Percentiles rank a stretch among this genome's conserved stretches.
Evolutionary conservation across 2,329 filamentous ascomycete species (phyloP).

Genomic region (Onygenales sp.): DNA sequence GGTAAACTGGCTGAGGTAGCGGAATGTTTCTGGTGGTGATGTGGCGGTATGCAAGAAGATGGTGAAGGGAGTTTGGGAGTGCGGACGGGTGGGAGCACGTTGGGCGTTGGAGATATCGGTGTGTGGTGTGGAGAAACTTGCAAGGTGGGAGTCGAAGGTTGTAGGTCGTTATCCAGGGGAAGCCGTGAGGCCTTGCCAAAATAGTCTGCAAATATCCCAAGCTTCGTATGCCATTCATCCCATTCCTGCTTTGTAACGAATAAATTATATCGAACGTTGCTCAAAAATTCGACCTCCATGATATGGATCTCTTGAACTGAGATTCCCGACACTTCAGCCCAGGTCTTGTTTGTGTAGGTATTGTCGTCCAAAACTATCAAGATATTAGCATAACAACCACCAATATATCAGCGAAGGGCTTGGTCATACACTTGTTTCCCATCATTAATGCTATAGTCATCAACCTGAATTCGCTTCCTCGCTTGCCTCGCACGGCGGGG

Average conservation of each 20-base stretch:
- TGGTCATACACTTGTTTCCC: conserved; percentile 77
- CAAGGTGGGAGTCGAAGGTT: conserved; percentile 17
- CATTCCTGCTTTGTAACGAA: conserved; percentile 80
- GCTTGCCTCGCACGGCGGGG: conserved; percentile 77
- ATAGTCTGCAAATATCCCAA: conserved; percentile 74
- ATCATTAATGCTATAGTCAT: conserved; percentile 95
- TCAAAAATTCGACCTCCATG: conserved; percentile 99
- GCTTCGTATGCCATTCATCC: conserved; percentile 74
- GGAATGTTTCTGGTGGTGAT: conserved; percentile 5
- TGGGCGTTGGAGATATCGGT: conserved; percentile 16
- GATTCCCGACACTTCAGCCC: conserved; percentile 95
- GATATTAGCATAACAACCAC: conserved; percentile 6
- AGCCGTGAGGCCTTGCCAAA: conserved; percentile 58
- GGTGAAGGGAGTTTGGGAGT: conserved; percentile 28
- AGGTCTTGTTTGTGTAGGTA: conserved; percentile 98
- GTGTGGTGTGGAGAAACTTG: conserved; percentile 27
- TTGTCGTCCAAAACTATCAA: conserved; percentile 80
- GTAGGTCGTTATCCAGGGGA: conserved; percentile 29
- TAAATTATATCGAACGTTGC: conserved; percentile 93
- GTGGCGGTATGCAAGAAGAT: background rate
- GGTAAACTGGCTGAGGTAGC: conserved; percentile 16
- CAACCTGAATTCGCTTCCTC: conserved; percentile 85
- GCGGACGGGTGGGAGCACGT: background rate
- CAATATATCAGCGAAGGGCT: background rate
- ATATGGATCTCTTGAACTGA: conserved; percentile 91